Base-by-base conservation (phyloP, 23 red algal species). In the Gracilaria domingensis region DNA sequence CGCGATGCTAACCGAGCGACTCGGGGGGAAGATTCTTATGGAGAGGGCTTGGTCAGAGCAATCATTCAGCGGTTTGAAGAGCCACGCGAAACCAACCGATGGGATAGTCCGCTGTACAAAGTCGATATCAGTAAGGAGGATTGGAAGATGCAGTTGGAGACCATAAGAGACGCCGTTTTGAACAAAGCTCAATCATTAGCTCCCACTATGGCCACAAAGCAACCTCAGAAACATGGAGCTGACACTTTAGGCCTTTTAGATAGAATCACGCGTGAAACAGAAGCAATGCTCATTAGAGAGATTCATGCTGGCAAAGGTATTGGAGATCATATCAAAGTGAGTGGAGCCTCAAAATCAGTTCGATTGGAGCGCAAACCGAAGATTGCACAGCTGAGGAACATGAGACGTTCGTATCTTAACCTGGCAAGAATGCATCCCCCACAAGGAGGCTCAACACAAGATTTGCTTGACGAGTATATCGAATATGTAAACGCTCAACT, bases 401-500 rank as follows among this genome's bases (percentile, higher is more conserved):
- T 91, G 29, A 18, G 87, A 21, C 62, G 87, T 28, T 67, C 87
- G 25, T 81, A 81, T 70, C 53, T 91, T 21, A 91, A 91, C 61
- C 78, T 81, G 7, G 73, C 87, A 81, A 61, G 76, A 55, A 91
- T 91, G 73, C 87, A 91, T 51, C 87, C 87, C 12, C 72, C 75
- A 12, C 55, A 80, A 37, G 59, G 72, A 64, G 23, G n/a, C 47
- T 66, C 73, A 20, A 66, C 62, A 38, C 40, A 64, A 28, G 84
- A 75, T 21, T 40, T 91, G n/a, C 11, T 80, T 4, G 87, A 91
- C 48, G 87, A 80, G 32, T 91, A 91, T 74, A 47, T 91, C 14
- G 57, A 91, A 51, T 91, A 91, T 54, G 39, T 91, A 2, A 81
- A 61, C 23, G 87, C 73, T 49, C 87, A 91, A 81, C 87, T 91